Percentiles rank a stretch among this genome's conserved stretches.
These are phyloP conservation scores for Carex pumila DNA, from an alignment of 176 grass and related monocot species.

Conservation along the genomic window DNA sequence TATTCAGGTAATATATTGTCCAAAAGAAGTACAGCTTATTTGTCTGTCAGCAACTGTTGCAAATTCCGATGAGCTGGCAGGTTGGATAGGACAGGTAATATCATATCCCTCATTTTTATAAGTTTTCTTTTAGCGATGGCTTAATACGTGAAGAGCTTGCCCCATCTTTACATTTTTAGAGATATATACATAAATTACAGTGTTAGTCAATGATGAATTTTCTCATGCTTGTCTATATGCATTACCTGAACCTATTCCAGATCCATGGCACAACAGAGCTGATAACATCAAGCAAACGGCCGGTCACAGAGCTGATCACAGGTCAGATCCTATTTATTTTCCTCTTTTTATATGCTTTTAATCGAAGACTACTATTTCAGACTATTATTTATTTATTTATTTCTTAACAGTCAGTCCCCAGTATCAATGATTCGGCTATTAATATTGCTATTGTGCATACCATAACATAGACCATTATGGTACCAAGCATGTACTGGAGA, in stretches of 20 bases:
- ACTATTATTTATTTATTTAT: too few species aligned
- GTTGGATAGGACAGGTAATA: conserved; percentile 92
- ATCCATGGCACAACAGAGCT: conserved; percentile 93
- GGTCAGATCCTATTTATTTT: conserved; percentile 28
- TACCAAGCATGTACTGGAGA: neutral
- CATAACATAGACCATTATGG: neutral
- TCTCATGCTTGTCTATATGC: conserved; percentile 13
- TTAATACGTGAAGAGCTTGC: neutral
- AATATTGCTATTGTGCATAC: too few species aligned
- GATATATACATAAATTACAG: neutral
- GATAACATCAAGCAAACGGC: conserved; percentile 84
- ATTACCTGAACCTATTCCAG: conserved; percentile 33
- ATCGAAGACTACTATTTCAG: neutral
- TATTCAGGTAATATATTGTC: conserved; percentile 96
- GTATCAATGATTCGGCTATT: too few species aligned
- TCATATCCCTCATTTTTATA: conserved; percentile 1
- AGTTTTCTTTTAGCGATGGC: neutral
- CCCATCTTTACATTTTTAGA: neutral
- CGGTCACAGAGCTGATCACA: conserved; percentile 57
- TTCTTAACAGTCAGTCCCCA: too few species aligned
- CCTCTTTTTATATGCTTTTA: neutral
- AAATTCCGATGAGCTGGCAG: conserved; percentile 97
- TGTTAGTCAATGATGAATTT: neutral
- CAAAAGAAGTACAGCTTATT: conserved; percentile 96
- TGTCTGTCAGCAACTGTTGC: conserved; percentile 95